Percentiles rank a stretch among this genome's conserved stretches.
Conservation (phyloP, 345 rosid species). For the Citrus reticulata region DNA sequence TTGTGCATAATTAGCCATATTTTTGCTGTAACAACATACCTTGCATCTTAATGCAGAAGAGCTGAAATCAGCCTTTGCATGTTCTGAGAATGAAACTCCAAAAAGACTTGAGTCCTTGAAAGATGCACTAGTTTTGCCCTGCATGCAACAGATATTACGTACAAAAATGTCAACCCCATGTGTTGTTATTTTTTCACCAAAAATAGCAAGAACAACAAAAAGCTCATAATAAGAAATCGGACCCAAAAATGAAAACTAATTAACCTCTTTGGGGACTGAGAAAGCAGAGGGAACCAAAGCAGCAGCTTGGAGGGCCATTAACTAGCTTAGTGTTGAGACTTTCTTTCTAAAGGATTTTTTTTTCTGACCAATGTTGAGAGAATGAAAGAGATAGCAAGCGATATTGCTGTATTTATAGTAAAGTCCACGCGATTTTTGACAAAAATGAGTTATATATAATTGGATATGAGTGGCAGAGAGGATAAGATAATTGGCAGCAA, state of each 20-base stretch:
- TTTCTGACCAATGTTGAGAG: neutral
- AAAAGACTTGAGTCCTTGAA: conserved; percentile 71
- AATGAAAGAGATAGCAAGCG: conserved; percentile 20
- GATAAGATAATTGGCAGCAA: conserved; percentile 54
- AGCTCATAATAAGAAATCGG: neutral
- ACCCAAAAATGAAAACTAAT: conserved; percentile 2
- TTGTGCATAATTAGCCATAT: neutral
- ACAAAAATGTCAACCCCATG: conserved; percentile 7
- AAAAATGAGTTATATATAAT: neutral
- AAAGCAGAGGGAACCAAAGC: conserved; percentile 68
- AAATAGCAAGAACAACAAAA: neutral
- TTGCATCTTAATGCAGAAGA: conserved; percentile 58
- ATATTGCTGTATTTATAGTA: conserved; percentile 14
- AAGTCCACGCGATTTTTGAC: neutral
- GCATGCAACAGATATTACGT: conserved; percentile 15
- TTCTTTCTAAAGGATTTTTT: neutral
- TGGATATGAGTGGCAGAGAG: conserved; percentile 25
- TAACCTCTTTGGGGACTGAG: conserved; percentile 58
- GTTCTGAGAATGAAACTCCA: conserved; percentile 67
- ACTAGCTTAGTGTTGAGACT: neutral
- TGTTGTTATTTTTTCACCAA: neutral
- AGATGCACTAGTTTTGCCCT: conserved; percentile 57
- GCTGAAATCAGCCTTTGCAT: conserved; percentile 46
- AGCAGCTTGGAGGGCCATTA: conserved; percentile 78
- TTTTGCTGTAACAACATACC: conserved; percentile 28